phyloP scores from a whole-genome alignment of 805 yeast species.

The Myxozyma neglecta region DNA sequence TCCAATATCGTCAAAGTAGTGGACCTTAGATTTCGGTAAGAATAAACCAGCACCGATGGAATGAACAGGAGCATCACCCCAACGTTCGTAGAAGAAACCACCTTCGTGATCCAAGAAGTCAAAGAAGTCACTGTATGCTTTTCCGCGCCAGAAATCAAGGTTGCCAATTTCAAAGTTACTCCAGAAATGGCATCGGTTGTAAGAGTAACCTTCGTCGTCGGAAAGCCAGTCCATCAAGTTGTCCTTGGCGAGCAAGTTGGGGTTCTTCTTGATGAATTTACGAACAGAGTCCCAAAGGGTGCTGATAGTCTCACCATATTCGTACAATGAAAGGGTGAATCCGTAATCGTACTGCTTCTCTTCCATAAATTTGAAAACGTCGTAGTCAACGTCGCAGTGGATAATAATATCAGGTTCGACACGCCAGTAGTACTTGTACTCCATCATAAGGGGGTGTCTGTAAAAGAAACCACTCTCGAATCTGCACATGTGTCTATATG shows the following conservation, averaged over 20 bases:
- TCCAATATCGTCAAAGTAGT: conserved; percentile 61
- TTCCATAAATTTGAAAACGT: conserved; percentile 76
- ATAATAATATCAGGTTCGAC: conserved; percentile 81
- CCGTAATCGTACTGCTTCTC: conserved; percentile 72
- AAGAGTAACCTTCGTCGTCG: conserved; percentile 63
- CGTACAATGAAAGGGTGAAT: conserved; percentile 72
- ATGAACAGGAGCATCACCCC: conserved; percentile 81
- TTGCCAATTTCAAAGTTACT: conserved; percentile 68
- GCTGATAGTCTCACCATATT: conserved; percentile 67
- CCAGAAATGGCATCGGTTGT: conserved; percentile 82
- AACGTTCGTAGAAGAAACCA: conserved; percentile 71
- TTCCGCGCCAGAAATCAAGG: conserved; percentile 57
- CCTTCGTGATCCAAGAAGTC: conserved; percentile 59
- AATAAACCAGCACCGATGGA: conserved; percentile 62
- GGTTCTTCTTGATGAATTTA: conserved; percentile 60
- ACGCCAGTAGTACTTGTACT: conserved; percentile 89
- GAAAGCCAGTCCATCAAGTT: conserved; percentile 71
- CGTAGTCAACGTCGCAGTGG: conserved; percentile 76
- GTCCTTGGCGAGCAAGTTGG: conserved; percentile 58
- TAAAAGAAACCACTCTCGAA: conserved; percentile 83
- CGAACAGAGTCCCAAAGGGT: conserved; percentile 75
- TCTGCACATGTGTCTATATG: conserved; percentile 90
- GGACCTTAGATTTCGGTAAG: conserved; percentile 52
- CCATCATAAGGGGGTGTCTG: conserved; percentile 62
- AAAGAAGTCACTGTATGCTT: conserved; percentile 56